phyloP scores from a whole-genome alignment of 1,284 basidiomycete genomes.

The Agroathelia rolfsii region DNA sequence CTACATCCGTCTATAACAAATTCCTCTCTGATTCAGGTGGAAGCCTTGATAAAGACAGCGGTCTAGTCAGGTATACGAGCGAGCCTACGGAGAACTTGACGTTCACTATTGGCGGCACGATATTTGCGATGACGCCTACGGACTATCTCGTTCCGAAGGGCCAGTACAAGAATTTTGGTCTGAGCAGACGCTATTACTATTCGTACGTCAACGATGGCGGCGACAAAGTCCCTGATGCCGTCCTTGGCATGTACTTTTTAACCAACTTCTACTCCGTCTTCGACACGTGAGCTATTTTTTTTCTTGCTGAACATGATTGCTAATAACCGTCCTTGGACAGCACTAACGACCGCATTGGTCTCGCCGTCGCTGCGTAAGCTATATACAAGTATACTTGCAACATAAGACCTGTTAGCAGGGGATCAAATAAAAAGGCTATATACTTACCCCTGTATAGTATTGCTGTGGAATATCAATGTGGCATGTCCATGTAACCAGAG shows the following conservation, averaged over 20 bases:
- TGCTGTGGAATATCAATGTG: too few species aligned
- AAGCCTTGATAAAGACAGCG: neutral
- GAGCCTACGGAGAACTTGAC: neutral
- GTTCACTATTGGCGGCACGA: neutral
- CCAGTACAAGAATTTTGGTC: neutral
- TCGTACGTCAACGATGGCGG: neutral
- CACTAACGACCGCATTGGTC: too few species aligned
- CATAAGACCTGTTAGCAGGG: too few species aligned
- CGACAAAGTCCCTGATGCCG: neutral
- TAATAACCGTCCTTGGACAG: too few species aligned
- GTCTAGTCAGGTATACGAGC: neutral
- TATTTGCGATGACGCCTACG: neutral
- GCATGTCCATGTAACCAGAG: too few species aligned
- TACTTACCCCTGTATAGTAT: too few species aligned
- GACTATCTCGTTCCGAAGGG: neutral
- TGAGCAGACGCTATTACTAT: neutral
- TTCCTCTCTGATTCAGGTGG: conserved; percentile 1
- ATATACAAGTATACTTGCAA: too few species aligned
- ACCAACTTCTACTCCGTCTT: conserved; percentile 1
- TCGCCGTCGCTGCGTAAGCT: too few species aligned
- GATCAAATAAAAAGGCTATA: too few species aligned
- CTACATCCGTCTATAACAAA: neutral
- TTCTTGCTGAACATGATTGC: too few species aligned
- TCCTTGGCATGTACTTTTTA: neutral
- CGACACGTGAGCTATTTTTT: neutral